phyloP scores from a whole-genome alignment of 495 filamentous ascomycete species.

The Trichocladium uniseriatum region DNA sequence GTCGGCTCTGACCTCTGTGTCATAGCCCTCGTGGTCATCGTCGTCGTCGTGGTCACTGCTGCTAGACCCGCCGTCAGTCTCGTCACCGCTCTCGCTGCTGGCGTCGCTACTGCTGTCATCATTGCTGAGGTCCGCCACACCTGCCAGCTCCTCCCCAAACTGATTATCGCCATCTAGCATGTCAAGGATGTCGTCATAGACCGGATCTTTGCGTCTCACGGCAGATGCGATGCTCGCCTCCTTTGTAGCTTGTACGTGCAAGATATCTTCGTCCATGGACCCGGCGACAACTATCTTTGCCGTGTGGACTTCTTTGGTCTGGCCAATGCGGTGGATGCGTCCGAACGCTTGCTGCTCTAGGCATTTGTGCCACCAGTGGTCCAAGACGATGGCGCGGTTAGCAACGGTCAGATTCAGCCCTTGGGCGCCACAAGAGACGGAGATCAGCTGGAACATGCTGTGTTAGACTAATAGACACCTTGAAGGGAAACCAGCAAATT shows the following conservation, averaged over 20 bases:
- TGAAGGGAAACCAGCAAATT: no score
- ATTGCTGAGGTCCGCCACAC: background rate
- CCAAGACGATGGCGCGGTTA: conserved; percentile 36
- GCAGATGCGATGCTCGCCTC: background rate
- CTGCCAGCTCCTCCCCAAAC: background rate
- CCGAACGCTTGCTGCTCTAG: conserved; percentile 48
- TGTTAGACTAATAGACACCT: no score
- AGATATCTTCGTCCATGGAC: conserved; percentile 44
- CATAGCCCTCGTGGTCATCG: background rate
- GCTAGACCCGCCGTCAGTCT: background rate
- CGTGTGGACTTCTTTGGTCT: conserved; percentile 44
- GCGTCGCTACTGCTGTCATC: background rate
- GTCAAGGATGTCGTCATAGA: background rate
- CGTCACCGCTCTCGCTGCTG: background rate
- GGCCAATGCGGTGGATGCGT: conserved; percentile 55
- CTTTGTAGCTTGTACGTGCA: conserved; percentile 22
- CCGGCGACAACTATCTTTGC: conserved; percentile 42
- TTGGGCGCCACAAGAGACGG: conserved; percentile 26
- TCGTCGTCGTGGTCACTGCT: background rate
- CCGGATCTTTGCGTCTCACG: background rate
- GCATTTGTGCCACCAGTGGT: conserved; percentile 35
- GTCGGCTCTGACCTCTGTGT: background rate
- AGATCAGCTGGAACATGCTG: conserved; percentile 16
- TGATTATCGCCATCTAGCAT: background rate
- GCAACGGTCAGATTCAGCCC: conserved; percentile 28